phyloP scores from a whole-genome alignment of 1,284 basidiomycete genomes.

The Ustilago xerochloae region DNA sequence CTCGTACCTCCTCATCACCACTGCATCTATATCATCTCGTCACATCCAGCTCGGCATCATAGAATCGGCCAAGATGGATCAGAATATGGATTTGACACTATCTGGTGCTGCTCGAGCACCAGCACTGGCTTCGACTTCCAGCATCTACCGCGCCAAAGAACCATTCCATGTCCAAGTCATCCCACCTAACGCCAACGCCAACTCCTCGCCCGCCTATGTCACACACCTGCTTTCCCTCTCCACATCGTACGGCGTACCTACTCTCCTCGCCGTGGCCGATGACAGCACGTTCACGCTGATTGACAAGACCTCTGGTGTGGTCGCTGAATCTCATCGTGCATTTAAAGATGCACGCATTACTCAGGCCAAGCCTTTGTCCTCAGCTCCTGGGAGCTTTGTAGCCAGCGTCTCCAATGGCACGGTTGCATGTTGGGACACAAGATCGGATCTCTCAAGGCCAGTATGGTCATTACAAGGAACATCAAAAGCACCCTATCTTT shows the following conservation, averaged over 20 bases:
- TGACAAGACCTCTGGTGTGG: conserved; percentile 44
- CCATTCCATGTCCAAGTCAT: conserved; percentile 46
- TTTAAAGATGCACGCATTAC: conserved; percentile 44
- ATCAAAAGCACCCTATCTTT: conserved; percentile 54
- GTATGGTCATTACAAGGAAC: conserved; percentile 35
- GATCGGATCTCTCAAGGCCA: conserved; percentile 18
- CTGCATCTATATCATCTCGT: not conserved
- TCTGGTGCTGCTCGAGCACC: conserved; percentile 44
- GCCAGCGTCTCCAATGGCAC: conserved; percentile 37
- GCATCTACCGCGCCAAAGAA: conserved; percentile 30
- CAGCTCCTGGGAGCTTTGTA: conserved; percentile 29
- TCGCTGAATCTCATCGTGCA: conserved; percentile 31
- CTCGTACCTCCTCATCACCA: not conserved
- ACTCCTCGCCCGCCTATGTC: conserved; percentile 46
- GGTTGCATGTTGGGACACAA: conserved; percentile 48
- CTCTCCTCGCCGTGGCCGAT: conserved; percentile 47
- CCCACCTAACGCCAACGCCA: conserved; percentile 29
- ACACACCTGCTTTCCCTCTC: conserved; percentile 51
- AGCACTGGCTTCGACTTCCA: conserved; percentile 20
- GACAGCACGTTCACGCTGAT: conserved; percentile 47
- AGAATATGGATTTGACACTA: conserved; percentile 34
- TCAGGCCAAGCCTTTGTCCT: conserved; percentile 21
- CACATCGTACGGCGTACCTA: conserved; percentile 33
- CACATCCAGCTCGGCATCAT: not conserved
- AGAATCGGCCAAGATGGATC: conserved; percentile 21